Conservation (phyloP, 805 yeast species). For the Candida nemodendra region DNA sequence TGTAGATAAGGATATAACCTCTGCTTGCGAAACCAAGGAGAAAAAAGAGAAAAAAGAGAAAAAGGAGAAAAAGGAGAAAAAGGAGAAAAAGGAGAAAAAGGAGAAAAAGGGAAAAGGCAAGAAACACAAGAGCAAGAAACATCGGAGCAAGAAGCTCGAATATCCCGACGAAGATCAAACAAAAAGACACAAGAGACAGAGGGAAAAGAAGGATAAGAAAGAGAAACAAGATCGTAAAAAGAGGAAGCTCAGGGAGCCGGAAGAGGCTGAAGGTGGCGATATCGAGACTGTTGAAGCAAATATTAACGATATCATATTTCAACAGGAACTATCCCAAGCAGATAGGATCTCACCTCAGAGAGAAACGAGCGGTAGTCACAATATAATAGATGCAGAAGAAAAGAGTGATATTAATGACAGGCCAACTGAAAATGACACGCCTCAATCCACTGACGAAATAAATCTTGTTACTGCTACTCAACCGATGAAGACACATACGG, state of each 20-base stretch:
- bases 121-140: neutral
- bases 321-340: no score
- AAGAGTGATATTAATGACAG: no score
- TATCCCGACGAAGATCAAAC: neutral
- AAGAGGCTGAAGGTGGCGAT: conserved; percentile 14
- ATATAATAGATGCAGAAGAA: no score
- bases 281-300: conserved; percentile 29
- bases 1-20: no score
- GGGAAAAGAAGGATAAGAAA: conserved; percentile 5
- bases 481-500: no score
- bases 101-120: conserved; percentile 1
- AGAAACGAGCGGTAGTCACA: no score
- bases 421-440: no score
- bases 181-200: conserved; percentile 3
- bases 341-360: no score
- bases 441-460: no score
- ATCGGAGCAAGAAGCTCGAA: no score
- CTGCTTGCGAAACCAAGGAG: conserved; percentile 19
- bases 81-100: conserved; percentile 3
- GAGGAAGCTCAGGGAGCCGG: neutral
- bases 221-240: conserved; percentile 1
- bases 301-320: no score
- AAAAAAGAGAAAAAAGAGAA: conserved; percentile 25
- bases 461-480: no score
- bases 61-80: conserved; percentile 4